Evolutionary conservation across 768 basidiomycete species (phyloP).

Genomic region (Lactarius trivialis): DNA sequence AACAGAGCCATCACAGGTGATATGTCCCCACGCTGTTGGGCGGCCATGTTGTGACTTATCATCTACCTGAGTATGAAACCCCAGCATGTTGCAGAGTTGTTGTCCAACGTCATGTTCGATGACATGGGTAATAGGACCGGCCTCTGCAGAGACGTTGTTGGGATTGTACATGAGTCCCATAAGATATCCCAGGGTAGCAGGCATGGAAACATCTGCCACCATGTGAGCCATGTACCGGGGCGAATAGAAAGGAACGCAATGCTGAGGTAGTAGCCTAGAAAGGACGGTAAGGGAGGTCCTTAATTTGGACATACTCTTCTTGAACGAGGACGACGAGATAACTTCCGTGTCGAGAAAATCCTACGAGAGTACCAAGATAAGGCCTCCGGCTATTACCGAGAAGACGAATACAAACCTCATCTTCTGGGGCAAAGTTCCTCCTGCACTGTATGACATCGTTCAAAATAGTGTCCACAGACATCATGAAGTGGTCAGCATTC

Average conservation of each 20-base stretch:
- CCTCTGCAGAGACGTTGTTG: slow-evolving; percentile 41
- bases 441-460: slow-evolving; percentile 26
- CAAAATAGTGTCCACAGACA: slow-evolving; percentile 27
- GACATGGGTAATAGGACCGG: slow-evolving; percentile 35
- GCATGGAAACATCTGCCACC: slow-evolving; percentile 32
- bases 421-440: slow-evolving; percentile 29
- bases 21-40: slow-evolving; percentile 36
- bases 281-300: slow-evolving; percentile 21
- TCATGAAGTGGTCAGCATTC: slow-evolving; percentile 30
- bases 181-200: slow-evolving; percentile 26
- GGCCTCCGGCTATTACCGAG: not conserved
- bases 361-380: slow-evolving; percentile 9
- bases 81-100: slow-evolving; percentile 38
- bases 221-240: slow-evolving; percentile 39
- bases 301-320: slow-evolving; percentile 24
- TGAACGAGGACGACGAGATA: slow-evolving; percentile 23
- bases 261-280: slow-evolving; percentile 26
- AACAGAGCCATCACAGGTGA: slow-evolving; percentile 38
- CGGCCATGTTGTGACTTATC: not conserved
- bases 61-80: slow-evolving; percentile 26
- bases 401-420: slow-evolving; percentile 25
- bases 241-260: slow-evolving; percentile 36
- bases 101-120: slow-evolving; percentile 36
- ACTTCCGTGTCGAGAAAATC: slow-evolving; percentile 24
- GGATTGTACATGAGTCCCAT: slow-evolving; percentile 33